phyloP scores from a whole-genome alignment of 768 basidiomycete genomes.

The Hericium coralloides region DNA sequence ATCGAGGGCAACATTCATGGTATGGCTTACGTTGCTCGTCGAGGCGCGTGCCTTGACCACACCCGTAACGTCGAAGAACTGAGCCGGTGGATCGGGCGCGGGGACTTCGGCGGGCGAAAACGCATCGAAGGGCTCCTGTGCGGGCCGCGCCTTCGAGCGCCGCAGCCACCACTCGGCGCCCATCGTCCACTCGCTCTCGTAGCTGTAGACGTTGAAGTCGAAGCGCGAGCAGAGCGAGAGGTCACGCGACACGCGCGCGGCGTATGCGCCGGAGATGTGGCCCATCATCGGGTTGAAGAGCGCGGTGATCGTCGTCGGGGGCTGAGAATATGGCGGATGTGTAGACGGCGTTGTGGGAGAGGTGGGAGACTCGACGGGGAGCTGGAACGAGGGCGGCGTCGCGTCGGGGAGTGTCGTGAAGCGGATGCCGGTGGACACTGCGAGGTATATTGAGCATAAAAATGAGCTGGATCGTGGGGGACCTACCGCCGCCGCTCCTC shows the following conservation, averaged over 20 bases:
- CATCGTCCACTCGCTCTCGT: slow-evolving; percentile 93
- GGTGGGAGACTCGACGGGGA: slow-evolving; percentile 29
- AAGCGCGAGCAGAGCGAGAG: slow-evolving; percentile 84
- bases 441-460: neutral
- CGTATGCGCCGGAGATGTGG: slow-evolving; percentile 86
- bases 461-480: neutral
- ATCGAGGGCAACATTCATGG: neutral
- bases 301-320: slow-evolving; percentile 91
- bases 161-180: slow-evolving; percentile 96
- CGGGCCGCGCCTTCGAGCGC: slow-evolving; percentile 30
- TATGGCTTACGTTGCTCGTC: slow-evolving; percentile 66
- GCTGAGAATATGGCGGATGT: slow-evolving; percentile 42
- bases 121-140: slow-evolving; percentile 16
- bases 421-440: slow-evolving; percentile 90
- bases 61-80: slow-evolving; percentile 45
- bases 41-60: slow-evolving; percentile 88
- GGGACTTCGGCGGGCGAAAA: slow-evolving; percentile 13
- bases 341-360: slow-evolving; percentile 23
- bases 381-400: slow-evolving; percentile 55
- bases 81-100: slow-evolving; percentile 13
- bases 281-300: slow-evolving; percentile 96
- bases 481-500: slow-evolving; percentile 82
- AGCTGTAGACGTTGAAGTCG: slow-evolving; percentile 95
- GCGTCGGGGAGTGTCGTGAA: slow-evolving; percentile 88
- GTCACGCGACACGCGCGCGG: slow-evolving; percentile 78